Percentiles rank a stretch among this genome's conserved stretches.
phyloP scores from a whole-genome alignment of 139 green algal genomes.

The Ostreobium quekettii region DNA sequence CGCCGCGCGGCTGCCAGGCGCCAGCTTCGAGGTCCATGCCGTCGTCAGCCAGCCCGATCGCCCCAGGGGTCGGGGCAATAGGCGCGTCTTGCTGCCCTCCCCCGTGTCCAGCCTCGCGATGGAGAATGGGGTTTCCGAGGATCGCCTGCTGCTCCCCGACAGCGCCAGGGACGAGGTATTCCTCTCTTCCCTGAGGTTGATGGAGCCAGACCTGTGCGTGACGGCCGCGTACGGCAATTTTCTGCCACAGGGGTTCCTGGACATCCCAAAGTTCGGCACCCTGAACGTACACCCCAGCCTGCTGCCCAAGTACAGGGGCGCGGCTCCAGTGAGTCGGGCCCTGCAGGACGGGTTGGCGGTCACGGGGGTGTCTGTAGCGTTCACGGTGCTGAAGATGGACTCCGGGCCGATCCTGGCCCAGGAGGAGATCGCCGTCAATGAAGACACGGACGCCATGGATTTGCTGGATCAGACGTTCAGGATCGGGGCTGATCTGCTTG shows the following conservation, averaged over 20 bases:
- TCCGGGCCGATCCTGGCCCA: constrained; percentile 82
- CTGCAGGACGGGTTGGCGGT: constrained; percentile 49
- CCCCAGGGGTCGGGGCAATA: constrained; percentile 57
- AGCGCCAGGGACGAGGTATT: constrained; percentile 57
- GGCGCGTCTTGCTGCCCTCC: constrained; percentile 42
- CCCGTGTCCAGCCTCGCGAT: constrained; percentile 53
- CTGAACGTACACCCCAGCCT: constrained; percentile 97
- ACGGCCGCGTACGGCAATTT: constrained; percentile 97
- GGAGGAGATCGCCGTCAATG: constrained; percentile 25
- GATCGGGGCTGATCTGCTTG: constrained; percentile 55
- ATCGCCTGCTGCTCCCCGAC: constrained; percentile 45
- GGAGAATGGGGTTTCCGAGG: constrained; percentile 29
- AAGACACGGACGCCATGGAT: constrained; percentile 3
- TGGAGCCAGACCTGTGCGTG: constrained; percentile 85
- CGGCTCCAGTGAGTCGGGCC: constrained; percentile 88
- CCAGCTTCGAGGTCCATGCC: constrained; percentile 53
- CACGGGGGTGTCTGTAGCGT: constrained; percentile 83
- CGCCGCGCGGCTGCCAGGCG: constrained; percentile 31
- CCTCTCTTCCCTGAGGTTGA: constrained; percentile 42
- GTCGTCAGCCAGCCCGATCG: constrained; percentile 78
- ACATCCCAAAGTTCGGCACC: constrained; percentile 73
- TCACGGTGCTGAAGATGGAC: constrained; percentile 90
- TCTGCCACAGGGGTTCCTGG: constrained; percentile 80
- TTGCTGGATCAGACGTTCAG: constrained; percentile 69
- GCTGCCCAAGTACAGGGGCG: constrained; percentile 85